phyloP scores from a whole-genome alignment of 768 basidiomycete genomes.

The Serendipita sp. region DNA sequence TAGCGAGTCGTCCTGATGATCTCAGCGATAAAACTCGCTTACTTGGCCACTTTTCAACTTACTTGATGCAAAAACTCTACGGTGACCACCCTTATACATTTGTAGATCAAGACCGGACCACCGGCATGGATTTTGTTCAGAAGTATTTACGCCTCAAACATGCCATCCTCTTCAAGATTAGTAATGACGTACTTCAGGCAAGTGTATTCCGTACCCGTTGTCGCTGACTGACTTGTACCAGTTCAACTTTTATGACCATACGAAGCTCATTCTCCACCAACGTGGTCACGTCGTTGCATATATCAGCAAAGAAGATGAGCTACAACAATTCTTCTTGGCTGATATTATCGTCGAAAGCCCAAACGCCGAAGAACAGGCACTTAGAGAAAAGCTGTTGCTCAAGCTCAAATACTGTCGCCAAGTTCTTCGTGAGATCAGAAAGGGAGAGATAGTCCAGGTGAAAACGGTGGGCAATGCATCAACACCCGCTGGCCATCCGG shows the following conservation, averaged over 20 bases:
- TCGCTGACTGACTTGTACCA: conserved; percentile 18
- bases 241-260: conserved; percentile 99
- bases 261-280: conserved; percentile 78
- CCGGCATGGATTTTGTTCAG: conserved; percentile 90
- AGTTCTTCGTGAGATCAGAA: conserved; percentile 31
- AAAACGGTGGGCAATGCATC: neutral
- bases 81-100: conserved; percentile 75
- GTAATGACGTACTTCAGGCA: conserved; percentile 91
- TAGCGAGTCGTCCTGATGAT: conserved; percentile 59
- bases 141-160: conserved; percentile 94
- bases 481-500: neutral
- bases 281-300: conserved; percentile 67
- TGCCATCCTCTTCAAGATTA: conserved; percentile 91
- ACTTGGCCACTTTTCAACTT: conserved; percentile 82
- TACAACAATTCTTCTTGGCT: conserved; percentile 56
- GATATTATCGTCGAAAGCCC: conserved; percentile 37
- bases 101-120: conserved; percentile 44
- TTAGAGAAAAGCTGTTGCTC: conserved; percentile 30
- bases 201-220: conserved; percentile 13
- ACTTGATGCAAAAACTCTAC: conserved; percentile 82
- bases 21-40: conserved; percentile 84
- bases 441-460: neutral
- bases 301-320: conserved; percentile 75
- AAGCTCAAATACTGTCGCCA: conserved; percentile 82
- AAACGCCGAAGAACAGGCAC: neutral